Conservation (phyloP, 257 asterid species). For the Forsythia suspensa region DNA sequence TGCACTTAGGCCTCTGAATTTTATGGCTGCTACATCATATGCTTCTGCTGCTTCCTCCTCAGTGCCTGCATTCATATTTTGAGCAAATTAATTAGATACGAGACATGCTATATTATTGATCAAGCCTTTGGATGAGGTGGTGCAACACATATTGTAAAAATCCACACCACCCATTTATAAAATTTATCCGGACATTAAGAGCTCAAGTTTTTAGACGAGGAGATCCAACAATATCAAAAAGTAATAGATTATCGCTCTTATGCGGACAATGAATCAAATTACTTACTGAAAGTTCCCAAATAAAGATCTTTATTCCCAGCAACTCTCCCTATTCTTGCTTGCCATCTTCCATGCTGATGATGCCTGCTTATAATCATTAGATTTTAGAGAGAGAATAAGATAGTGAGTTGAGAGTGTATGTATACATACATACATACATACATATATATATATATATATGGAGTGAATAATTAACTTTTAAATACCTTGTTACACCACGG, state of each 20-base stretch:
- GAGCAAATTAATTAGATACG: background rate
- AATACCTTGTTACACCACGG: constrained; percentile 88
- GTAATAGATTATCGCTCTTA: too few species aligned
- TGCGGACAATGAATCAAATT: background rate
- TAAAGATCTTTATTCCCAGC: constrained; percentile 96
- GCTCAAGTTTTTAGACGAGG: too few species aligned
- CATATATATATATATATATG: background rate
- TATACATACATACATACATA: background rate
- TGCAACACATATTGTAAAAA: too few species aligned
- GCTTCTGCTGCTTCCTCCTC: constrained; percentile 99
- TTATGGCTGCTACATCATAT: constrained; percentile 86
- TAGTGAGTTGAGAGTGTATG: background rate
- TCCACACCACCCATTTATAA: too few species aligned
- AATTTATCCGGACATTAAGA: too few species aligned
- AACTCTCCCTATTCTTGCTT: constrained; percentile 90
- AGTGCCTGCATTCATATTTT: constrained; percentile 45
- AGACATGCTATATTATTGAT: background rate
- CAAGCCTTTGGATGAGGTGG: too few species aligned
- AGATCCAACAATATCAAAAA: too few species aligned
- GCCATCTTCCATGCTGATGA: constrained; percentile 98
- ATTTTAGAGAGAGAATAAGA: constrained; percentile 18
- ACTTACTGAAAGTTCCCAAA: constrained; percentile 86
- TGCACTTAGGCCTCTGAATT: constrained; percentile 81
- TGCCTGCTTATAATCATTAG: constrained; percentile 51
- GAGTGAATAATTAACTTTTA: background rate